These are phyloP conservation scores for Flaveria linearis DNA, from an alignment of 129 eudicot genomes.

Conservation along the genomic window DNA sequence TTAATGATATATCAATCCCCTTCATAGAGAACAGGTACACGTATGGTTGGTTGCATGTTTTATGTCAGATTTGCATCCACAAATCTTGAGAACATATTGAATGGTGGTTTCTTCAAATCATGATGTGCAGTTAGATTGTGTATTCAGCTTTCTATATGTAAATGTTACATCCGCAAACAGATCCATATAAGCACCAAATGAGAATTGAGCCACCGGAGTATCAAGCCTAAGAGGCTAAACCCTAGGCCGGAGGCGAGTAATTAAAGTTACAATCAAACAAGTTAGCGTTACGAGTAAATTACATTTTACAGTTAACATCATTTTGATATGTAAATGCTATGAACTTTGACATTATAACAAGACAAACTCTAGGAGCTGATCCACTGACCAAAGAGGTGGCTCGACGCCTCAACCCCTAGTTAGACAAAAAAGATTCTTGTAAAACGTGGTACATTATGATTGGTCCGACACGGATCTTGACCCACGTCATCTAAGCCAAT, in stretches of 20 bases:
- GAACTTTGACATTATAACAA: background rate
- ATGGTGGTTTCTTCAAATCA: background rate
- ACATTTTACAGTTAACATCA: background rate
- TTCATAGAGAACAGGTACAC: too few relatives aligned
- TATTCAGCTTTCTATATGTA: background rate
- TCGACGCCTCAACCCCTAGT: background rate
- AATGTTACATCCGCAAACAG: background rate
- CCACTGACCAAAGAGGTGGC: background rate
- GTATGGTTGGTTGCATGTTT: too few relatives aligned
- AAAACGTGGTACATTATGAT: background rate
- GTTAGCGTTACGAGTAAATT: background rate
- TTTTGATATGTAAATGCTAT: background rate
- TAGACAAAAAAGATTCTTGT: background rate
- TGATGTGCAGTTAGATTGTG: background rate
- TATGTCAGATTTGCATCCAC: background rate
- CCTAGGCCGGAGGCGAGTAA: background rate
- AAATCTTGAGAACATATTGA: background rate
- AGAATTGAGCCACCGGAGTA: background rate
- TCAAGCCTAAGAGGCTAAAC: background rate
- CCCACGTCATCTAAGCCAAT: conserved; percentile 7
- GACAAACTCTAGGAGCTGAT: background rate
- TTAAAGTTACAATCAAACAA: background rate
- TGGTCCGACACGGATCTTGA: conserved; percentile 3
- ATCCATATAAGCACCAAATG: background rate
- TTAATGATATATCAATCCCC: too few relatives aligned